A percentile compares a stretch with the other conserved stretches of the same genome.
Evolutionary conservation across 2,329 filamentous ascomycete genomes (phyloP).

Genomic region (Stylonectria norvegica): DNA sequence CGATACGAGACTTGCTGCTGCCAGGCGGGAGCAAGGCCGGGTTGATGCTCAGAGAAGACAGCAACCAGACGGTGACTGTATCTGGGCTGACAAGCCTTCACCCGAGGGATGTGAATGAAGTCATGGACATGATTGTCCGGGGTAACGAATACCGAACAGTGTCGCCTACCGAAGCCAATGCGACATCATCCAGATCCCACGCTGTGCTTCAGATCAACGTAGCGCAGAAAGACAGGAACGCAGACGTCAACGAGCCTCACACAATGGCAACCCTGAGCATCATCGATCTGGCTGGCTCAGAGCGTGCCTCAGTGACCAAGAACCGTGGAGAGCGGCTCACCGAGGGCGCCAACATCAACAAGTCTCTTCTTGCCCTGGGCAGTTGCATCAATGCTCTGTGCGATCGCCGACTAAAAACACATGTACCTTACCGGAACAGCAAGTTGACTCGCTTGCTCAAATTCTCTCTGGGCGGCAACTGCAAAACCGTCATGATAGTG

Average conservation of each 20-base stretch:
- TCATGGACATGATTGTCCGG: conserved; percentile 98
- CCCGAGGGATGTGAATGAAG: conserved; percentile 86
- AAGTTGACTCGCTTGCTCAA: conserved; percentile 94
- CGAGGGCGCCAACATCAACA: conserved; percentile 99
- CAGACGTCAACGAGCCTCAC: conserved; percentile 86
- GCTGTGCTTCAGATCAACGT: conserved; percentile 97
- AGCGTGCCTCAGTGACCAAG: conserved; percentile 93
- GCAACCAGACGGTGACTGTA: conserved; percentile 88
- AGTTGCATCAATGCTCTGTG: conserved; percentile 98
- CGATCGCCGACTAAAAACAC: conserved; percentile 84
- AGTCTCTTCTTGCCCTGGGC: conserved; percentile 87
- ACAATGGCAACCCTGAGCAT: conserved; percentile 98
- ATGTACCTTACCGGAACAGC: conserved; percentile 96
- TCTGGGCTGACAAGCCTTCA: conserved; percentile 87
- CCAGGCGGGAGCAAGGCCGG: conserved; percentile 77
- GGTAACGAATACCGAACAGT: conserved; percentile 95
- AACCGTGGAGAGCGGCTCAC: conserved; percentile 87
- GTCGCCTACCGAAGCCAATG: conserved; percentile 94
- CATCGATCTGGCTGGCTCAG: conserved; percentile 94
- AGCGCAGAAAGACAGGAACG: conserved; percentile 89
- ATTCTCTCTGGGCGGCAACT: conserved; percentile 95
- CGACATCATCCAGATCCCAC: conserved; percentile 94
- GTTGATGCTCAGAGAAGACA: conserved; percentile 90
- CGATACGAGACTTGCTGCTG: conserved; percentile 91
- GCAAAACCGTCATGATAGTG: conserved; percentile 99